phyloP scores from a whole-genome alignment of 257 asterid species.

The Cynanchum wilfordii region DNA sequence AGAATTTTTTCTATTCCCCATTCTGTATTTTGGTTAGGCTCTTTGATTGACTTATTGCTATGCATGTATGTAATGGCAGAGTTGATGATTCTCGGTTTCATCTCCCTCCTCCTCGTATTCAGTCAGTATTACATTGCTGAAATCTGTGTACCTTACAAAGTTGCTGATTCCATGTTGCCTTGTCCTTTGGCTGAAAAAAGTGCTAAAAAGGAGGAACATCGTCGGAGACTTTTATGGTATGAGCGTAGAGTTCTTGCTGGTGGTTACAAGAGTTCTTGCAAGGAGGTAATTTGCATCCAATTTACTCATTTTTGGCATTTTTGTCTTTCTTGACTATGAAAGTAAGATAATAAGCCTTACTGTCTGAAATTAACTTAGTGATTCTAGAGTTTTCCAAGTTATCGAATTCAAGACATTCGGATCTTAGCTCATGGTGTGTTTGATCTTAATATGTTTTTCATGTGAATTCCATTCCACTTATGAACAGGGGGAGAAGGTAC shows the following conservation, averaged over 20 bases:
- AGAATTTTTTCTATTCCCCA: not conserved
- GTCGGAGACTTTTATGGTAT: slow-evolving; percentile 50
- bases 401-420: not conserved
- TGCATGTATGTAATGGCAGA: slow-evolving; percentile 43
- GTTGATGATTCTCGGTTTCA: slow-evolving; percentile 95
- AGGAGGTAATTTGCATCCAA: slow-evolving; percentile 30
- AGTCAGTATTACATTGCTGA: slow-evolving; percentile 77
- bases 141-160: slow-evolving; percentile 67
- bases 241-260: slow-evolving; percentile 68
- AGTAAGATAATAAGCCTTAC: too few relatives aligned
- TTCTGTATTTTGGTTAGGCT: not conserved
- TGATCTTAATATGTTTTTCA: not conserved
- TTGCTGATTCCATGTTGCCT: slow-evolving; percentile 76
- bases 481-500: slow-evolving; percentile 43
- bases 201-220: slow-evolving; percentile 21
- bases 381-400: not conserved
- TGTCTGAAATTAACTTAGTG: not conserved
- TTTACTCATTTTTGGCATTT: not conserved
- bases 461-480: slow-evolving; percentile 14
- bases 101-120: slow-evolving; percentile 77
- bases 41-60: slow-evolving; percentile 17
- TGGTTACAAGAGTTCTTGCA: slow-evolving; percentile 28
- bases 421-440: not conserved
- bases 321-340: not conserved
- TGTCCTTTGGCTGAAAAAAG: slow-evolving; percentile 25